Base-by-base conservation (phyloP, 208 protist species). In the Novymonas esmeraldas region DNA sequence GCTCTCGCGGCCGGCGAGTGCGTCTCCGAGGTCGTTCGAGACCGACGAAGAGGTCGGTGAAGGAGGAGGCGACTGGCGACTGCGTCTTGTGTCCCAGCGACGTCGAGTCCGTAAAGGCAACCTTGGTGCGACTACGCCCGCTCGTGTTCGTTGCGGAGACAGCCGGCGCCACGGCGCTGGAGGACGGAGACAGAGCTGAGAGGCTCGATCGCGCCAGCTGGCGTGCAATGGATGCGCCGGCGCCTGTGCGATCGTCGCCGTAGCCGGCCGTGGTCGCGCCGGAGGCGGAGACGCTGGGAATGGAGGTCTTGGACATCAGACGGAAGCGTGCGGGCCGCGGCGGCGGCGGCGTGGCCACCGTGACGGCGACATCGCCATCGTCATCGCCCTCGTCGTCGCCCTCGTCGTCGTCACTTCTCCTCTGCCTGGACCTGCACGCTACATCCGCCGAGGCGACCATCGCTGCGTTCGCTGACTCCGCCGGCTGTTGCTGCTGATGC, bases 11-110 rank as follows among this genome's bases (percentile, higher is more conserved):
- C n/a, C 52, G 22, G 22, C 38, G 46, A 45, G 46, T 11, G 36
- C 64, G 52, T 44, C 46, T 36, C 1, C 62, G 70, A 0, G 70
- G 70, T 10, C 55, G 55, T 61, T 64, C 54, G 29, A 75, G 50
- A 4, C 70, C 70, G 1, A 75, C 70, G 29, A 69, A 75, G 9
- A 75, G 57, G 22, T 75, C 61, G 3, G 70, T 64, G 38, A 75
- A 64, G n/a, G 44, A 57, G 24, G 54, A 39, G 33, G 34, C 2
- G 0, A 29, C 63, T 10, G 24, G 39, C 13, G 59, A 29, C 20
- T n/a, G 36, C n/a, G 44, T 11, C 20, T 9, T 38, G 28, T 67
- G 62, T 20, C 41, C 29, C 6, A 38, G 31, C 45, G 44, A 31
- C 26, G 20, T n/a, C 36, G 20, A 34, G 45, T 44, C 59, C 3